Evolutionary conservation across 306 rosid species (phyloP).

Genomic region (Malus orientalis): DNA sequence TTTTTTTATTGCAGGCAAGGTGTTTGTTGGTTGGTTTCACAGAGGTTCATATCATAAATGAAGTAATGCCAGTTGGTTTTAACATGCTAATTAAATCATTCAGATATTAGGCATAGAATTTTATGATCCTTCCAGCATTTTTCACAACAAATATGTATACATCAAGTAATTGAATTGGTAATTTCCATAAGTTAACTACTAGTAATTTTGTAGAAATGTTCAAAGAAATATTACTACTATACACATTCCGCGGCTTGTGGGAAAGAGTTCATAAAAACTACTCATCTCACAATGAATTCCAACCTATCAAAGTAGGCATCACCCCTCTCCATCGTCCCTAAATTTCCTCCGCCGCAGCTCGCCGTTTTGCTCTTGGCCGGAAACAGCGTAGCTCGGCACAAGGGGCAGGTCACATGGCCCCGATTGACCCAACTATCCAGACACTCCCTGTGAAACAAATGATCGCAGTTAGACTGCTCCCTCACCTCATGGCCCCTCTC

Average conservation of each 20-base stretch:
- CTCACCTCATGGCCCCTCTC: conserved; percentile 23
- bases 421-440: conserved; percentile 25
- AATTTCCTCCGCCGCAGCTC: background rate
- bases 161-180: background rate
- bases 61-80: background rate
- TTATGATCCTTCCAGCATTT: background rate
- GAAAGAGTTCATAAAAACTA: background rate
- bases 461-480: conserved; percentile 12
- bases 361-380: background rate
- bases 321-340: background rate
- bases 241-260: too few relatives aligned
- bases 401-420: conserved; percentile 22
- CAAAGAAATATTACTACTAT: too few relatives aligned
- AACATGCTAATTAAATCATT: background rate
- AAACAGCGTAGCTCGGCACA: conserved; percentile 28
- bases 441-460: conserved; percentile 28
- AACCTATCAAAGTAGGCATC: background rate
- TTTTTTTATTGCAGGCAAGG: background rate
- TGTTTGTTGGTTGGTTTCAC: background rate
- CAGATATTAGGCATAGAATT: background rate
- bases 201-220: background rate
- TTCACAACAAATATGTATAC: background rate
- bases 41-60: background rate
- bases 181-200: background rate
- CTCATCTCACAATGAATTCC: background rate